Evolutionary conservation across 2,329 filamentous ascomycete genomes (phyloP).

Genomic region (Diaporthe sp.): DNA sequence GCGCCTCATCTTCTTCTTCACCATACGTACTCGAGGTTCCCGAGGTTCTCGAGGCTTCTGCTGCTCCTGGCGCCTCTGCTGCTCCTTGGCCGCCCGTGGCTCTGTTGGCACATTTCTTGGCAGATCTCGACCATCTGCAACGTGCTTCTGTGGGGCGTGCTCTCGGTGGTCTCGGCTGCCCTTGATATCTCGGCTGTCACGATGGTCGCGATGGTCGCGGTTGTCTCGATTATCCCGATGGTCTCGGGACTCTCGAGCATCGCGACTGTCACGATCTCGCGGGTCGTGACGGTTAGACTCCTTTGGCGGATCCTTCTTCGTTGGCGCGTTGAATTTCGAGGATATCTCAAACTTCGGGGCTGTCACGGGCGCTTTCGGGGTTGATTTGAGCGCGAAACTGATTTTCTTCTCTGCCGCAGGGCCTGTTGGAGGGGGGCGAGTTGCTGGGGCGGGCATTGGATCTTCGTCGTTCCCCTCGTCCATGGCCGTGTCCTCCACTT

Average conservation of each 20-base stretch:
- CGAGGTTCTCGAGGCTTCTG: constrained; percentile 52
- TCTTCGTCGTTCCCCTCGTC: constrained; percentile 63
- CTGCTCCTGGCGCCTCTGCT: constrained; percentile 43
- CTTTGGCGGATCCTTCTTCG: constrained; percentile 37
- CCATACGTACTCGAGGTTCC: constrained; percentile 68
- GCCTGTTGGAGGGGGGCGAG: constrained; percentile 66
- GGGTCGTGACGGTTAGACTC: constrained; percentile 61
- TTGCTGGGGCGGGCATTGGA: constrained; percentile 67
- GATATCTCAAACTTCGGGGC: constrained; percentile 76
- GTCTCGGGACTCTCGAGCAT: constrained; percentile 40
- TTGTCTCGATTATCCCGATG: constrained; percentile 50
- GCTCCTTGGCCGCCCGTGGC: constrained; percentile 55
- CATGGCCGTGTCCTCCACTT: constrained; percentile 72
- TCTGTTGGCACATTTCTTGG: constrained; percentile 67
- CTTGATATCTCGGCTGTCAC: constrained; percentile 43
- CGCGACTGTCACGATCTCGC: constrained; percentile 49
- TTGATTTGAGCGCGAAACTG: constrained; percentile 91
- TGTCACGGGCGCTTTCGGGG: constrained; percentile 70
- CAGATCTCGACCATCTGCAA: constrained; percentile 51
- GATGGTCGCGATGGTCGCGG: constrained; percentile 26
- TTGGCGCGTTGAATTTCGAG: constrained; percentile 75
- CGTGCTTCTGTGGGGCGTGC: constrained; percentile 20
- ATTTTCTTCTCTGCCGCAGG: constrained; percentile 78
- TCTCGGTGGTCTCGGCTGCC: constrained; percentile 53
- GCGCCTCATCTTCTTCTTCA: constrained; percentile 78